Conservation (phyloP, 2,329 filamentous ascomycete species). For the Microdochium paspali region DNA sequence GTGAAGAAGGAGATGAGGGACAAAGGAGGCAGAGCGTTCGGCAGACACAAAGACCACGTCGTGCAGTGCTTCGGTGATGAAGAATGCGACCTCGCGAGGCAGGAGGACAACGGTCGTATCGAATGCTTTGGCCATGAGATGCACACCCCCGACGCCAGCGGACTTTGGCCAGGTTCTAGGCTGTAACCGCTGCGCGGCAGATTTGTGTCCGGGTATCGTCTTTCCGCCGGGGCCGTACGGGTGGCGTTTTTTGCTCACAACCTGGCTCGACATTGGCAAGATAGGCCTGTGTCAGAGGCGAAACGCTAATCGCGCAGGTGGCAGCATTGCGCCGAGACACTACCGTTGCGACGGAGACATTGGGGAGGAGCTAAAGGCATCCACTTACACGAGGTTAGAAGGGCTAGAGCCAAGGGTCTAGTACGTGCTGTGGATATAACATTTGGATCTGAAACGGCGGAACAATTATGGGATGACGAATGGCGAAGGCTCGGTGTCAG, state of each 20-base stretch:
- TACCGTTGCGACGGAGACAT: conserved; percentile 1
- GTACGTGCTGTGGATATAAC: no score
- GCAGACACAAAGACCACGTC: conserved; percentile 1
- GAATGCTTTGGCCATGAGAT: conserved; percentile 6
- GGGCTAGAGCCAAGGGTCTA: no score
- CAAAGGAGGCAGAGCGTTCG: no score
- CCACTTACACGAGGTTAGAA: no score
- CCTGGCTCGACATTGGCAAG: conserved; percentile 12
- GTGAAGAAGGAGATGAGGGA: not conserved
- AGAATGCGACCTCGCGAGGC: conserved; percentile 6
- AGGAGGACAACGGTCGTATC: conserved; percentile 9
- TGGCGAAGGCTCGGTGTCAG: no score
- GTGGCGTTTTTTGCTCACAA: conserved; percentile 14
- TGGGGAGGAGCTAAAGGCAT: no score
- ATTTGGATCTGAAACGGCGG: no score
- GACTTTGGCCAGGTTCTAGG: not conserved
- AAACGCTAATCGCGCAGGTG: conserved; percentile 11
- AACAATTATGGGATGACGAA: no score
- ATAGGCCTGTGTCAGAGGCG: conserved; percentile 12
- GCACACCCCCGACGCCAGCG: conserved; percentile 6
- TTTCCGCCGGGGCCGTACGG: conserved; percentile 10
- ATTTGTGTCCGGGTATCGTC: conserved; percentile 11
- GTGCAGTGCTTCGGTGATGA: conserved; percentile 8
- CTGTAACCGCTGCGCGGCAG: conserved; percentile 12
- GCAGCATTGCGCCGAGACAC: conserved; percentile 5